Percentiles rank a stretch among this genome's conserved stretches.
Evolutionary conservation across 1,139 yeast species (phyloP).

Genomic region (Scheffersomyces insectosa): DNA sequence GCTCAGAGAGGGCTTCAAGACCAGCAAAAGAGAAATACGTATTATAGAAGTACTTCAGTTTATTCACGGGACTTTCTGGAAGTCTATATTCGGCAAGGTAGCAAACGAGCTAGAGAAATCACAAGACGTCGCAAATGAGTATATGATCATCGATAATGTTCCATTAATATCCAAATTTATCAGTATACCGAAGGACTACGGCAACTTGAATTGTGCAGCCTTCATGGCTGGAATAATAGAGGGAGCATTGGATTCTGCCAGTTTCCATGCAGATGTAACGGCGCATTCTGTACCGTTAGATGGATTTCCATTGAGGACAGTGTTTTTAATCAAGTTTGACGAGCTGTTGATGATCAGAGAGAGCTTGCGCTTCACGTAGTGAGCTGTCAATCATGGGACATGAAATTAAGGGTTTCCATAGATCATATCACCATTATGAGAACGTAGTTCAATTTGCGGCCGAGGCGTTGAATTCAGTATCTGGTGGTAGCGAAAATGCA

Average conservation of each 20-base stretch:
- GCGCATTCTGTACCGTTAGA: conserved; percentile 83
- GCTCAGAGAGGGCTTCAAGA: conserved; percentile 57
- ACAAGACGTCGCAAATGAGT: conserved; percentile 79
- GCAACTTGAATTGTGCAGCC: conserved; percentile 79
- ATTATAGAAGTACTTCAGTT: conserved; percentile 81
- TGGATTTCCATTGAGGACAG: conserved; percentile 69
- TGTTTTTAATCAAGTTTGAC: conserved; percentile 78
- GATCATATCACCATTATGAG: too few relatives aligned
- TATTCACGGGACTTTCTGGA: conserved; percentile 83
- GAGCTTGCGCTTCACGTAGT: conserved; percentile 18
- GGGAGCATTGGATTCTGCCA: conserved; percentile 80
- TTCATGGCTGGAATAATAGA: conserved; percentile 90
- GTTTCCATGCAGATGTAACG: conserved; percentile 79
- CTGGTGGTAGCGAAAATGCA: too few relatives aligned
- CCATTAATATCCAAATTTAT: conserved; percentile 80
- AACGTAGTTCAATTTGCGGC: too few relatives aligned
- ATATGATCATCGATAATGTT: conserved; percentile 78
- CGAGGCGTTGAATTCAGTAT: too few relatives aligned
- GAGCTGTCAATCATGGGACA: background rate
- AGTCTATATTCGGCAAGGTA: conserved; percentile 70
- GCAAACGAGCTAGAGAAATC: conserved; percentile 91
- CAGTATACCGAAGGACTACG: conserved; percentile 77
- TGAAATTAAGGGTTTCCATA: too few relatives aligned
- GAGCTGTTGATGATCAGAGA: conserved; percentile 61
- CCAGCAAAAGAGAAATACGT: conserved; percentile 68